phyloP scores from a whole-genome alignment of 768 basidiomycete species.

The Amanita brunnescens region DNA sequence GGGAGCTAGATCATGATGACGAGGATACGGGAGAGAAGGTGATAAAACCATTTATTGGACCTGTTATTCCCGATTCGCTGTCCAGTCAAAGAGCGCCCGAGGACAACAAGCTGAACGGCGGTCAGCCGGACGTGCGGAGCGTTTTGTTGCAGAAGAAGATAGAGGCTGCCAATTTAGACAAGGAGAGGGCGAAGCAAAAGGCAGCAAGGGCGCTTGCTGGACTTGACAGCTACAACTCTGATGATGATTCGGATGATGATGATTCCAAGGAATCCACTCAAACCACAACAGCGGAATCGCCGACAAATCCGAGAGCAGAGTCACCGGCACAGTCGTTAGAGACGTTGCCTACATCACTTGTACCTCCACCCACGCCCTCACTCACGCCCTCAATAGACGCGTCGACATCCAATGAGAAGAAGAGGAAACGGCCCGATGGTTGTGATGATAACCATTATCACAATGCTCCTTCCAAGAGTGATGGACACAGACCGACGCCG shows the following conservation, averaged over 20 bases:
- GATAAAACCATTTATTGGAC: constrained; percentile 52
- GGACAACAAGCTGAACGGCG: constrained; percentile 8
- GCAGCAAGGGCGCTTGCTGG: constrained; percentile 3
- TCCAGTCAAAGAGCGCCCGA: constrained; percentile 21
- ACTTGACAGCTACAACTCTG: constrained; percentile 13
- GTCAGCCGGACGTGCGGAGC: constrained; percentile 54
- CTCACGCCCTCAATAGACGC: neutral
- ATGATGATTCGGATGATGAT: constrained; percentile 2
- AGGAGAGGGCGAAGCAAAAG: constrained; percentile 12
- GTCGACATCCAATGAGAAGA: neutral
- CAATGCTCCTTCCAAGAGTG: neutral
- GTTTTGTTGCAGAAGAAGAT: constrained; percentile 45
- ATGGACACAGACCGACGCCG: neutral
- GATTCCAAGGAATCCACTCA: neutral
- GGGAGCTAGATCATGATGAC: constrained; percentile 33
- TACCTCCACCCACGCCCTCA: neutral
- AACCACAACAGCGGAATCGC: neutral
- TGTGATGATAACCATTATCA: constrained; percentile 14
- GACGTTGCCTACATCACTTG: neutral
- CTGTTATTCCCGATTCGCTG: constrained; percentile 46
- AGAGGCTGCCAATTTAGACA: constrained; percentile 28
- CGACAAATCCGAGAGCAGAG: neutral
- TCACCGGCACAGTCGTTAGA: neutral
- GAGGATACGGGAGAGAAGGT: constrained; percentile 46
- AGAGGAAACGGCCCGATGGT: constrained; percentile 17